These are phyloP conservation scores for Erodium maritimum DNA, from an alignment of 345 rosid genomes.

Conservation along the genomic window DNA sequence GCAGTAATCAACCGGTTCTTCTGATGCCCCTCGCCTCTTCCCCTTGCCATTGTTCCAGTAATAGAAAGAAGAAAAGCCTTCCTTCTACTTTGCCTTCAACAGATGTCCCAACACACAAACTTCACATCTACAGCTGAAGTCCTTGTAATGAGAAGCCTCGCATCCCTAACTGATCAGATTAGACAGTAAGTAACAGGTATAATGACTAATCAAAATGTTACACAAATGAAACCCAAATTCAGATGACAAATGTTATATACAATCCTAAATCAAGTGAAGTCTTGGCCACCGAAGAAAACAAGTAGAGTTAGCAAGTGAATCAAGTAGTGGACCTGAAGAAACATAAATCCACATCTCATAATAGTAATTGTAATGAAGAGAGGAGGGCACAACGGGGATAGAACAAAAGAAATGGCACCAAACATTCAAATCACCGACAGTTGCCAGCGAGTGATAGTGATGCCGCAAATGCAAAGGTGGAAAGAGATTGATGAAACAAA, in stretches of 20 bases:
- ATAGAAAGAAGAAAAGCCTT: neutral
- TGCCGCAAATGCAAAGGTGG: neutral
- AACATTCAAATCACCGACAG: neutral
- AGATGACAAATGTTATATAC: too few relatives aligned
- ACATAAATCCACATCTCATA: neutral
- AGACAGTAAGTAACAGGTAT: neutral
- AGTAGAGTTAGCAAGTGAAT: too few relatives aligned
- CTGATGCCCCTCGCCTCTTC: conserved; percentile 14
- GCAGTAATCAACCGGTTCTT: conserved; percentile 67
- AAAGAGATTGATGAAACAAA: neutral
- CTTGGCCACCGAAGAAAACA: too few relatives aligned
- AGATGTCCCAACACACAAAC: neutral
- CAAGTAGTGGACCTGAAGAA: neutral
- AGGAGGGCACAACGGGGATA: neutral
- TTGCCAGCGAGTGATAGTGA: neutral
- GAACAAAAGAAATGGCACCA: neutral
- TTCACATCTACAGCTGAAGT: neutral
- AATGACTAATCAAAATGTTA: neutral
- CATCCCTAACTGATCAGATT: neutral
- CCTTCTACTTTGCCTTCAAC: neutral
- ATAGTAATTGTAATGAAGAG: neutral
- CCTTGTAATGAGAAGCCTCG: neutral
- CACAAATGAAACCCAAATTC: neutral
- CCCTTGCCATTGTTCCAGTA: neutral
- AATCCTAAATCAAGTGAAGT: too few relatives aligned